These are phyloP conservation scores for Macadamia integrifolia DNA, from an alignment of 164 flowering plant species.

Conservation along the genomic window DNA sequence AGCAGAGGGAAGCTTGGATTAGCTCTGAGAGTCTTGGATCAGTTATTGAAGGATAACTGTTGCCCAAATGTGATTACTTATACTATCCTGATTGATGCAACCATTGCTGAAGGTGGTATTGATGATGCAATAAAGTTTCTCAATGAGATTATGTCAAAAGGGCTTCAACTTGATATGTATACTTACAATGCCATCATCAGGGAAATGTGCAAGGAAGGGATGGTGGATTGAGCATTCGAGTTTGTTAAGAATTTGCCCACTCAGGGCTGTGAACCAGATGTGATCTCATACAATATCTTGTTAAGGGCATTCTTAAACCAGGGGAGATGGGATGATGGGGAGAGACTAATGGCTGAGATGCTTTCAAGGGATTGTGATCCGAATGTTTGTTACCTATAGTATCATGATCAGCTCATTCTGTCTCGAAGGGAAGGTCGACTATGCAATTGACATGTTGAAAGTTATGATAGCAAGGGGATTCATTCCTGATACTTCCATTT, in stretches of 20 bases:
- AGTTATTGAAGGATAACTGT: no score
- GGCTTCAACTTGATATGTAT: constrained; percentile 45
- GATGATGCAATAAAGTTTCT: constrained; percentile 43
- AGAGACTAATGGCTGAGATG: constrained; percentile 43
- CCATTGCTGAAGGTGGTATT: constrained; percentile 34
- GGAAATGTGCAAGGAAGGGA: constrained; percentile 50
- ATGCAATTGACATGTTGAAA: no score
- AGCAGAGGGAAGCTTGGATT: constrained; percentile 41
- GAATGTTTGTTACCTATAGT: constrained; percentile 30
- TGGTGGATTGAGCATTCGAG: constrained; percentile 38
- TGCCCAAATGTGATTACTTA: no score
- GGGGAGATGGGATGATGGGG: constrained; percentile 43
- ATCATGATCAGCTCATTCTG: no score
- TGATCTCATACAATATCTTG: constrained; percentile 40
- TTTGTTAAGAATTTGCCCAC: constrained; percentile 28
- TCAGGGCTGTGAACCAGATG: constrained; percentile 41
- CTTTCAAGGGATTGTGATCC: constrained; percentile 33
- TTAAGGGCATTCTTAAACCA: constrained; percentile 36
- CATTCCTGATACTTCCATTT: constrained; percentile 45
- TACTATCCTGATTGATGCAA: no score
- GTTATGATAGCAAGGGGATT: constrained; percentile 36
- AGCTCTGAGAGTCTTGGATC: constrained; percentile 33
- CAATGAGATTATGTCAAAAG: constrained; percentile 39
- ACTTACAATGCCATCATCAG: constrained; percentile 37
- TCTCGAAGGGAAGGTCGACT: no score